Evolutionary conservation across 345 rosid genomes (phyloP), one percentile per base, ranked within the genome.

Genomic region (Bruguiera sexangula): DNA sequence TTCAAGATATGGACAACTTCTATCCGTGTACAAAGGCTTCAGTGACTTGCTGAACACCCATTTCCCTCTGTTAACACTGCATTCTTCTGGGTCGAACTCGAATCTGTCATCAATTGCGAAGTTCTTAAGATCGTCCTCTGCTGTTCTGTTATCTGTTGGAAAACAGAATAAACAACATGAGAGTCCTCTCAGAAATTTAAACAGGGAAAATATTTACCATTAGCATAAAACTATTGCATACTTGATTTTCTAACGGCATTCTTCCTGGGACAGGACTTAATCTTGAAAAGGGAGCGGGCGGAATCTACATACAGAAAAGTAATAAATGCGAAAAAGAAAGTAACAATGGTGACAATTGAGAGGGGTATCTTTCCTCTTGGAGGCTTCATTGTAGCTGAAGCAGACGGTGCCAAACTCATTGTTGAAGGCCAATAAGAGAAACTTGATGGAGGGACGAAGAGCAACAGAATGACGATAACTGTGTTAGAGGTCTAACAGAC

Each of bases 21-120:
- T 75, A 63, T 94, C 98, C 11, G 95, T 75, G 77, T 94, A 94
- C 19, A 91, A 62, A 32, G 97, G 96, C 83, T 80, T 71, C 27
- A 69, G 63, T 20, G 92, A 79, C 61, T 81, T 77, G 73, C 89
- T 88, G 70, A 79, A 91, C 58, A 87, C 89, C 98, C 97, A 94
- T 65, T 87, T 89, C 31, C 98, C 98, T 1, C 75, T 75, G 21
- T 79, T 85, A 16, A 94, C 85, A 29, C 83, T 79, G 76, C 97
- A 94, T 63, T 94, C 97, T 73, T 91, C 96, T 0, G 93, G 86
- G 69, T 94, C 95, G 39, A 89, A 94, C 63, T 94, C 96, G 50
- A 89, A 91, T 80, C 88, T 84, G 43, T 94, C 97, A 65, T 91
- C 96, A 11, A 88, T 61, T 43, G 85, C 90, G 0, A 79, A 51